These are phyloP conservation scores for Paulownia fortunei DNA, from an alignment of 257 asterid genomes.

Conservation along the genomic window DNA sequence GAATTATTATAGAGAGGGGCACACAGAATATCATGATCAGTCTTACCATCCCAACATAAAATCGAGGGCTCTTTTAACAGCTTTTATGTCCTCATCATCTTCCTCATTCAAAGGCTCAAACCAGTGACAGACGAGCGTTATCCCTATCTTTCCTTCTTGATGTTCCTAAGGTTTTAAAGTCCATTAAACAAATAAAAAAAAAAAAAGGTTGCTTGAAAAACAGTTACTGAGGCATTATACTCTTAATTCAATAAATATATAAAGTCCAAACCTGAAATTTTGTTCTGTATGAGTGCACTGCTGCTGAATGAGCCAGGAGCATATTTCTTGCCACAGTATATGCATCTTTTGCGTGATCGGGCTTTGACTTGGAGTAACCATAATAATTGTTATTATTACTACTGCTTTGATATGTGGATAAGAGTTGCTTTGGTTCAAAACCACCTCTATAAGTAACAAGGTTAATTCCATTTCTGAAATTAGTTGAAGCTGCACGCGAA, in stretches of 20 bases:
- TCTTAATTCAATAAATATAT: too few relatives aligned
- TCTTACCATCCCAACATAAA: too few relatives aligned
- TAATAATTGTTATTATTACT: too few relatives aligned
- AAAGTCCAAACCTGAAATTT: not conserved
- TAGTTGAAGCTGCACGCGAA: too few relatives aligned
- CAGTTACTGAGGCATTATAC: too few relatives aligned
- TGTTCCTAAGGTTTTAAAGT: not conserved
- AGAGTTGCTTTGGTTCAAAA: not conserved
- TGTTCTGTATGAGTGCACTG: not conserved
- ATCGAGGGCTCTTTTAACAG: conserved; percentile 15
- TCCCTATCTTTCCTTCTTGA: conserved; percentile 46
- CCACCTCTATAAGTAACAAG: not conserved
- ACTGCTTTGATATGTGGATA: not conserved
- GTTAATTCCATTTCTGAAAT: not conserved
- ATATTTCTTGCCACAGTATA: not conserved
- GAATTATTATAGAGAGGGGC: too few relatives aligned
- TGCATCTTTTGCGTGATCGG: not conserved
- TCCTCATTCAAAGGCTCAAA: conserved; percentile 27
- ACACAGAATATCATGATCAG: too few relatives aligned
- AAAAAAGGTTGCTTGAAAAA: too few relatives aligned
- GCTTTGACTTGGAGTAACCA: not conserved
- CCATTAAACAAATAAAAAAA: too few relatives aligned
- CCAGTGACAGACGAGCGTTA: conserved; percentile 38
- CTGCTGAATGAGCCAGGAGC: conserved; percentile 6
- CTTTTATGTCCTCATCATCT: not conserved